Percentiles rank a stretch among this genome's conserved stretches.
Evolutionary conservation across 495 filamentous ascomycete species (phyloP).

Genomic region (Geoglossum glabrum): DNA sequence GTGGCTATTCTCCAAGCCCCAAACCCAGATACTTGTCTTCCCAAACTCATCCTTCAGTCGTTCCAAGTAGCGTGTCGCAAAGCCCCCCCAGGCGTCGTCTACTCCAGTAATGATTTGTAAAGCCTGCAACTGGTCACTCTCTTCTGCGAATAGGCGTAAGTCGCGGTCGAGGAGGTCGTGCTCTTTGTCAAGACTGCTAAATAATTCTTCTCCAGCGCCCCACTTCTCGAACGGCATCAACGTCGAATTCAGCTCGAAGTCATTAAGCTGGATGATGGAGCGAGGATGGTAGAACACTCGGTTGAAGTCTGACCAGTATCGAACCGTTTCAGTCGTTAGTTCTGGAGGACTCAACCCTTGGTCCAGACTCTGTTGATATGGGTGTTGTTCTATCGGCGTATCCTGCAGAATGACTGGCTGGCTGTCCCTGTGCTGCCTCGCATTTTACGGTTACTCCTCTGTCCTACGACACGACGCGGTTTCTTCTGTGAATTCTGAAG

Average conservation of each 20-base stretch:
- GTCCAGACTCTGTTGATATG: constrained; percentile 65
- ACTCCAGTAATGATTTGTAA: constrained; percentile 59
- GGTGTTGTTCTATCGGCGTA: constrained; percentile 40
- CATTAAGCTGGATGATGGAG: constrained; percentile 71
- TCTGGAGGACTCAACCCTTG: constrained; percentile 37
- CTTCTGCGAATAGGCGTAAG: constrained; percentile 67
- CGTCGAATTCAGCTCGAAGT: constrained; percentile 59
- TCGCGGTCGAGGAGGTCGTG: constrained; percentile 79
- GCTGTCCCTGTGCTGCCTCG: constrained; percentile 36
- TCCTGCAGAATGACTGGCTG: constrained; percentile 45
- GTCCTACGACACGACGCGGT: not conserved
- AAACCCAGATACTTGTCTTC: constrained; percentile 68
- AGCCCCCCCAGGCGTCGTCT: constrained; percentile 91
- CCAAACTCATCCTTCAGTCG: constrained; percentile 74
- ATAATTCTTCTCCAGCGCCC: constrained; percentile 64
- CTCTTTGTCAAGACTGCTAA: constrained; percentile 59
- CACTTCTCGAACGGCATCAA: constrained; percentile 72
- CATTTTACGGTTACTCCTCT: not conserved
- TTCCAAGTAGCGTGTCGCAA: constrained; percentile 60
- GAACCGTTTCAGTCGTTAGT: constrained; percentile 48
- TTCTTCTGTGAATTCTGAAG: not conserved
- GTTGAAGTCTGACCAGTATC: constrained; percentile 93
- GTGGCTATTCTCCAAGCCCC: constrained; percentile 52
- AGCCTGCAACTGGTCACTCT: constrained; percentile 81
- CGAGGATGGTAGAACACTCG: constrained; percentile 80